These are phyloP conservation scores for Taiwanofungus camphoratus DNA, from an alignment of 1,284 basidiomycete genomes.

Conservation along the genomic window DNA sequence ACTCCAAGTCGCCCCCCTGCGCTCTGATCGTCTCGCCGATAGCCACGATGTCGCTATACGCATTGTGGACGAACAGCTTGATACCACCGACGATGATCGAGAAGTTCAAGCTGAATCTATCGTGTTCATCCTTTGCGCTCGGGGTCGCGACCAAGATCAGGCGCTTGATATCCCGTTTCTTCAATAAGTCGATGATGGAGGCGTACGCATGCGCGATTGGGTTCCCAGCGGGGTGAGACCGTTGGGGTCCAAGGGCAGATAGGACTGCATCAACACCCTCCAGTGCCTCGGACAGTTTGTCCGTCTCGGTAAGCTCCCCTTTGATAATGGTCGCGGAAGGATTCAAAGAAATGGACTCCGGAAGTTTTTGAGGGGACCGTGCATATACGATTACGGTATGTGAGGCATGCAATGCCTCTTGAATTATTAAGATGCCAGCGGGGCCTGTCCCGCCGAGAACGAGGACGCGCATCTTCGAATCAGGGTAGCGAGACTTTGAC, in stretches of 20 bases:
- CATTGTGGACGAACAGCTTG: conserved; percentile 30
- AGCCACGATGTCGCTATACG: conserved; percentile 43
- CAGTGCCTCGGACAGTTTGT: conserved; percentile 44
- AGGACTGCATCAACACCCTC: conserved; percentile 54
- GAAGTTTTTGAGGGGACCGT: conserved; percentile 55
- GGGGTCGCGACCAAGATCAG: conserved; percentile 61
- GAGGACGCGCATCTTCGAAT: conserved; percentile 28
- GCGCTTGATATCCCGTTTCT: conserved; percentile 42
- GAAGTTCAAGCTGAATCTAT: conserved; percentile 48
- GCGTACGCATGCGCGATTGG: conserved; percentile 58
- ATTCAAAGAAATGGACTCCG: conserved; percentile 40
- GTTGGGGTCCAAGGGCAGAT: conserved; percentile 56
- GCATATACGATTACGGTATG: conserved; percentile 53
- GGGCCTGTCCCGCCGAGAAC: conserved; percentile 55
- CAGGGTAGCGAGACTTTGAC: too few species aligned
- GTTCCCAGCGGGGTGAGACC: conserved; percentile 37
- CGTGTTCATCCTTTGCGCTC: conserved; percentile 54
- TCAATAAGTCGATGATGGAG: conserved; percentile 50
- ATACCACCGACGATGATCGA: conserved; percentile 37
- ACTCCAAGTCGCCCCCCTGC: conserved; percentile 45
- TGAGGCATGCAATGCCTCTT: conserved; percentile 41
- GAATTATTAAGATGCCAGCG: conserved; percentile 46
- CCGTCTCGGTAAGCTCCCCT: conserved; percentile 48
- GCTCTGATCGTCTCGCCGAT: conserved; percentile 50
- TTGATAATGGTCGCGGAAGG: conserved; percentile 42